These are phyloP conservation scores for Penicilliopsis zonata DNA, from an alignment of 495 filamentous ascomycete species.

Conservation along the genomic window DNA sequence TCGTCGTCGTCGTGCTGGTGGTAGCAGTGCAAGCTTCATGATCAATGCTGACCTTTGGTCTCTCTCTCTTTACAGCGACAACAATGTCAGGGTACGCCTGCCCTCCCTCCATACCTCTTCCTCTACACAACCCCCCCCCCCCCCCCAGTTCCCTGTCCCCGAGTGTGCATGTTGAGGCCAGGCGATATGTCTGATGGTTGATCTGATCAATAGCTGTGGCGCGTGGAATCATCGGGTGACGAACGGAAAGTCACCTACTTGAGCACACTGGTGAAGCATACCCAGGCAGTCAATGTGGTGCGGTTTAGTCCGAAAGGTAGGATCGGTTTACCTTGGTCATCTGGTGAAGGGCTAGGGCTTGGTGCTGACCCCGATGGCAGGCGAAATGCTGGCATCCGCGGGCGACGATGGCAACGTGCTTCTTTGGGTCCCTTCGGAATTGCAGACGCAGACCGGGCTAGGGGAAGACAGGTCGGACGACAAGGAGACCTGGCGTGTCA, in stretches of 20 bases:
- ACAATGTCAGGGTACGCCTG: conserved; percentile 77
- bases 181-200: too few relatives aligned
- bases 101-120: conserved; percentile 6
- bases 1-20: too few relatives aligned
- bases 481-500: conserved; percentile 93
- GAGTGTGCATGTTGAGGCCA: neutral
- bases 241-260: conserved; percentile 81
- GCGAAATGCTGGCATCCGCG: conserved; percentile 86
- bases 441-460: conserved; percentile 48
- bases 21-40: neutral
- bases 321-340: neutral
- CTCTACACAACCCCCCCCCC: conserved; percentile 3
- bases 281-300: conserved; percentile 96
- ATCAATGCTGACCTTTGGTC: conserved; percentile 5
- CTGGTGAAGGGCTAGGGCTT: too few relatives aligned
- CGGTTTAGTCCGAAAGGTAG: conserved; percentile 89
- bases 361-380: conserved; percentile 39
- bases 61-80: conserved; percentile 46
- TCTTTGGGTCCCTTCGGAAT: conserved; percentile 84
- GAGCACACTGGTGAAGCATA: conserved; percentile 83
- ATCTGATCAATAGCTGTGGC: conserved; percentile 62
- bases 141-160: neutral
- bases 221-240: conserved; percentile 74
- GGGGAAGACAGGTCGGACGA: conserved; percentile 82
- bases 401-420: conserved; percentile 96